Evolutionary conservation across 805 yeast species (phyloP), one percentile per base, ranked within the genome.

Genomic region (Saccharomycopsis sp.): DNA sequence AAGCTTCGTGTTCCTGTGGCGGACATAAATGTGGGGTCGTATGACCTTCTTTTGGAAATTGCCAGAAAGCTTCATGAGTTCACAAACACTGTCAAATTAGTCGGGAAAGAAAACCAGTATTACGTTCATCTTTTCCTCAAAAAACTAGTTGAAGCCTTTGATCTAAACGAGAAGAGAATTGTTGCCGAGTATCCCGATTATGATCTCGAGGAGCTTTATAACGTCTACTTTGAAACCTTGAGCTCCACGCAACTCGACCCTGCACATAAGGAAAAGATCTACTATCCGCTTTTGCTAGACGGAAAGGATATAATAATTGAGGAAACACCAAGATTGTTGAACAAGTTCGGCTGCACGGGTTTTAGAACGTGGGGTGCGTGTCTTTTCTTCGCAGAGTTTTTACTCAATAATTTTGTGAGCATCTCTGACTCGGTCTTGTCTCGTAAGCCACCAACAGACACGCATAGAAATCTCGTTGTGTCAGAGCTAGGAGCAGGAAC

Each of bases 361-460:
- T 71, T 83, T 56, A 74, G 97, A 47, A 92, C 97, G 0, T 91
- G 97, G 98, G 97, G 90, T 66, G 97, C 97, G 1, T 87, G 96
- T 0, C 63, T 88, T 4, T 89, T 75, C 55, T 70, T 92, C 5
- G 73, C 86, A 1, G 76, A 82, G 44, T 85, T 72, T 63, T 63
- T 88, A 15, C 62, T 73, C 1, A 54, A 61, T 24, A 37, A 58
- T 29, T 60, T 24, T 16, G 48, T 50, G 50, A 29, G 37, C 9
- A 29, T 29, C 12, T 12, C 5, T 29, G 37, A 29, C 5, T 23
- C n/a, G 44, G 29, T 21, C 12, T 9, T 34, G 18, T 24, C 37
- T 12, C 2, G 24, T n/a, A 16, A 41, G 5, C 8, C 24, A 5
- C 15, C 29, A 16, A 66, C 66, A n/a, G 65, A 66, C 37, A 24